These are phyloP conservation scores for Salix caprea DNA, from an alignment of 345 rosid species.

Conservation along the genomic window DNA sequence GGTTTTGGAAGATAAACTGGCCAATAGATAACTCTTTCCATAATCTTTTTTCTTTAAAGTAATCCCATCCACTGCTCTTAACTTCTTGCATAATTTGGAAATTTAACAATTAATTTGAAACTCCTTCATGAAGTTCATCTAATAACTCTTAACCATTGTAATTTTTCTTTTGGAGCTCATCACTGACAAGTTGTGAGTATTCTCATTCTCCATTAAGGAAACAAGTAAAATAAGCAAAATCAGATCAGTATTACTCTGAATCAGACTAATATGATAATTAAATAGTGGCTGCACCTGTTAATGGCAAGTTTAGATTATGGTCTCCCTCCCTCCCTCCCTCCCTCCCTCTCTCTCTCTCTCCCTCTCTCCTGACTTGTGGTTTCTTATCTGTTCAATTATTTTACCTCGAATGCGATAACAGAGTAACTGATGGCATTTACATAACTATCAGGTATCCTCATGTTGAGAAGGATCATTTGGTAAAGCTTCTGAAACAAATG, in stretches of 20 bases:
- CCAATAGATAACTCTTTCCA: neutral
- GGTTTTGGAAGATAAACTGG: conserved; percentile 1
- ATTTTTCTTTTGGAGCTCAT: neutral
- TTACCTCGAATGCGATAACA: neutral
- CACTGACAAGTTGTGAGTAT: neutral
- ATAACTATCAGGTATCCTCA: conserved; percentile 26
- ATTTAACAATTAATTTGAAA: neutral
- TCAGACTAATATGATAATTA: too few species aligned
- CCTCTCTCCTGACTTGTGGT: neutral
- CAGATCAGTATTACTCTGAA: too few species aligned
- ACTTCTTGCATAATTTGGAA: neutral
- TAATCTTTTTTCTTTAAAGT: neutral
- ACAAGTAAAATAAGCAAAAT: too few species aligned
- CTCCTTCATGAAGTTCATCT: neutral
- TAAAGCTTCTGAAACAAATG: conserved; percentile 33
- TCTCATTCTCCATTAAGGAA: neutral
- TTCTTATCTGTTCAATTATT: neutral
- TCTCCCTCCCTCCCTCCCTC: conserved; percentile 8
- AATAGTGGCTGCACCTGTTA: neutral
- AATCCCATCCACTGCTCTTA: neutral
- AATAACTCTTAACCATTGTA: neutral
- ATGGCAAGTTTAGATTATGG: neutral
- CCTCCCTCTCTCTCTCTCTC: neutral
- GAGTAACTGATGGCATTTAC: conserved; percentile 16
- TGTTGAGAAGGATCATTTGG: conserved; percentile 30